A percentile compares a stretch with the other conserved stretches of the same genome.
Evolutionary conservation across 768 basidiomycete genomes (phyloP).

Genomic region (Mycena kentingensis): DNA sequence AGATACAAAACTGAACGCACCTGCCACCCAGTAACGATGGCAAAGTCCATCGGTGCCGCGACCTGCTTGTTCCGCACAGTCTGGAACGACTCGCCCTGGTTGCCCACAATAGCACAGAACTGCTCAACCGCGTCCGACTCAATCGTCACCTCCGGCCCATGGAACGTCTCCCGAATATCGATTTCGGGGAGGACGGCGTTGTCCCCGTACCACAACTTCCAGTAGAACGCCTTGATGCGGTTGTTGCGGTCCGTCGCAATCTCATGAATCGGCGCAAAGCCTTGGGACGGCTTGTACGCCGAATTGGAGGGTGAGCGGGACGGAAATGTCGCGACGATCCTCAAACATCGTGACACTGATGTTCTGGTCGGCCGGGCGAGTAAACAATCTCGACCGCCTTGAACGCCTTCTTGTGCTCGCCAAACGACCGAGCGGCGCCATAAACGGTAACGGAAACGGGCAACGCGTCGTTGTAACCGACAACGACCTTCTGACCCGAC

Average conservation of each 20-base stretch:
- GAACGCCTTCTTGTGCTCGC: conserved; percentile 70
- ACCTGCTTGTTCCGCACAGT: too few species aligned
- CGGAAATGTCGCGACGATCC: conserved; percentile 71
- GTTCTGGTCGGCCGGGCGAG: conserved; percentile 44
- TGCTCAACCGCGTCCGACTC: too few species aligned
- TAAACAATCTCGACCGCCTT: conserved; percentile 81
- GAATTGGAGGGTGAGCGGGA: conserved; percentile 81
- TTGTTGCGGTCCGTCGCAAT: conserved; percentile 78
- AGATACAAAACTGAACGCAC: conserved; percentile 44
- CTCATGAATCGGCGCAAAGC: too few species aligned
- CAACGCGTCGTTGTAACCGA: conserved; percentile 47
- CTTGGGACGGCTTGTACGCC: too few species aligned
- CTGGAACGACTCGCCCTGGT: too few species aligned
- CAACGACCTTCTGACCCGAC: conserved; percentile 71
- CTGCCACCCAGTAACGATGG: conserved; percentile 99
- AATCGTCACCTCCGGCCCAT: too few species aligned
- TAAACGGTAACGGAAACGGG: conserved; percentile 66
- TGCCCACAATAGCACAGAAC: too few species aligned
- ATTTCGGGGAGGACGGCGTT: conserved; percentile 75
- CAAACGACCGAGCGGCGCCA: conserved; percentile 80
- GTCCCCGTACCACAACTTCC: conserved; percentile 97
- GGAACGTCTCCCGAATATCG: conserved; percentile 74
- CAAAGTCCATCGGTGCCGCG: too few species aligned
- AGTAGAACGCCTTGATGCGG: conserved; percentile 96
- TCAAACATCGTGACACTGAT: conserved; percentile 82